Evolutionary conservation across 768 basidiomycete genomes (phyloP).

Genomic region (Porpolomopsis calyptriformis): DNA sequence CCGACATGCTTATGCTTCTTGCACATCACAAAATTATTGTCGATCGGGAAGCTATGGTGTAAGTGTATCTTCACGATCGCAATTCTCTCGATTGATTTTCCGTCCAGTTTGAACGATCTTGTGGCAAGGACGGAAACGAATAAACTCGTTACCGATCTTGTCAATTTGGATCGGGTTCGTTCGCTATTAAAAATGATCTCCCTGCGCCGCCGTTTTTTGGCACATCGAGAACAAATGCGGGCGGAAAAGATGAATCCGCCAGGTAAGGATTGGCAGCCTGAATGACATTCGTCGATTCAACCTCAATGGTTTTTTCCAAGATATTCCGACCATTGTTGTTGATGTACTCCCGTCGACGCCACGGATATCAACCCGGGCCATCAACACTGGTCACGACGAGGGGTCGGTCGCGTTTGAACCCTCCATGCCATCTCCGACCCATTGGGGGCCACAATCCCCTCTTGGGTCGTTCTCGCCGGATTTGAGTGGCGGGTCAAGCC

Average conservation of each 20-base stretch:
- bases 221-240: conserved; percentile 32
- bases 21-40: conserved; percentile 89
- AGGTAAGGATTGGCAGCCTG: conserved; percentile 22
- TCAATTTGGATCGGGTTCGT: conserved; percentile 76
- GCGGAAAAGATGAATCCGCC: conserved; percentile 28
- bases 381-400: conserved; percentile 34
- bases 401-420: conserved; percentile 19
- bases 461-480: conserved; percentile 41
- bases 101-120: conserved; percentile 74
- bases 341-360: conserved; percentile 46
- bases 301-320: conserved; percentile 22
- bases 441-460: conserved; percentile 27
- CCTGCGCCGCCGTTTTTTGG: conserved; percentile 58
- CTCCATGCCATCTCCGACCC: conserved; percentile 29
- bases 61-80: conserved; percentile 22
- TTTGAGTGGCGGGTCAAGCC: conserved; percentile 27
- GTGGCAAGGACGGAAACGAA: conserved; percentile 66
- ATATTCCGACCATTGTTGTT: conserved; percentile 65
- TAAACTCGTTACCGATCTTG: conserved; percentile 70
- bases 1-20: conserved; percentile 74
- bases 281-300: not conserved
- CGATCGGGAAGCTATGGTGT: conserved; percentile 83
- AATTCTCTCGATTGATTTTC: conserved; percentile 9
- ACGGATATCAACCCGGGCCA: conserved; percentile 43
- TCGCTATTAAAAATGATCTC: conserved; percentile 72